Conservation (phyloP, 208 protist species). For the Endotrypanum monterogeii region DNA sequence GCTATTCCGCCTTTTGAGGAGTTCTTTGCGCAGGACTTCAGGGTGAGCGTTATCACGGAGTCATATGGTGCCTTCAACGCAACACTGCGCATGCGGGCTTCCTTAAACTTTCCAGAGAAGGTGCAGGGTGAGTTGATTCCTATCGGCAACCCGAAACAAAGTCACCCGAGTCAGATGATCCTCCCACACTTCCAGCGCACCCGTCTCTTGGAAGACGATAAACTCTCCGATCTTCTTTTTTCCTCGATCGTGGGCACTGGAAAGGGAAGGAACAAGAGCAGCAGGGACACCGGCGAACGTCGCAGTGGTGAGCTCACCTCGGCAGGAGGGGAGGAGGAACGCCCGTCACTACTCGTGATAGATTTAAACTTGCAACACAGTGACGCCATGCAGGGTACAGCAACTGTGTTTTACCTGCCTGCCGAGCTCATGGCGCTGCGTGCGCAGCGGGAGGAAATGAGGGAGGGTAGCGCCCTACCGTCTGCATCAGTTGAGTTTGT, state of each 20-base stretch:
- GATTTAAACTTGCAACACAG: constrained; percentile 56
- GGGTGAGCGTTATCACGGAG: constrained; percentile 70
- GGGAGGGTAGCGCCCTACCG: constrained; percentile 34
- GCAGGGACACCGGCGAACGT: not conserved
- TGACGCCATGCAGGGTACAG: constrained; percentile 35
- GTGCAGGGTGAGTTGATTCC: constrained; percentile 75
- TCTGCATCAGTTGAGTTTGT: constrained; percentile 37
- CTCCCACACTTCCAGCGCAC: constrained; percentile 53
- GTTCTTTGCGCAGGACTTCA: constrained; percentile 64
- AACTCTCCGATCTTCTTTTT: constrained; percentile 17
- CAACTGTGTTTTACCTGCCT: constrained; percentile 51
- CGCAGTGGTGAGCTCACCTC: not conserved
- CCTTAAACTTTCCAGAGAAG: constrained; percentile 63
- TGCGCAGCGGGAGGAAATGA: constrained; percentile 35
- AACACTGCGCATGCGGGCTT: constrained; percentile 49
- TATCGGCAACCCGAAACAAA: constrained; percentile 33
- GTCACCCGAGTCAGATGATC: constrained; percentile 8
- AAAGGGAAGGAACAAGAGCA: not conserved
- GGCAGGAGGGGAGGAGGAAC: constrained; percentile 18
- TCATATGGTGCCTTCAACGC: constrained; percentile 76
- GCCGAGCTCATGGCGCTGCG: constrained; percentile 38
- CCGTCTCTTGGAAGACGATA: constrained; percentile 37
- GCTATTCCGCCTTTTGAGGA: constrained; percentile 43
- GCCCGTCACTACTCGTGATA: constrained; percentile 58
- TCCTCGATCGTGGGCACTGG: not conserved